These are phyloP conservation scores for Yamadazyma aaseri DNA, from an alignment of 1,139 yeast genomes.

Conservation along the genomic window DNA sequence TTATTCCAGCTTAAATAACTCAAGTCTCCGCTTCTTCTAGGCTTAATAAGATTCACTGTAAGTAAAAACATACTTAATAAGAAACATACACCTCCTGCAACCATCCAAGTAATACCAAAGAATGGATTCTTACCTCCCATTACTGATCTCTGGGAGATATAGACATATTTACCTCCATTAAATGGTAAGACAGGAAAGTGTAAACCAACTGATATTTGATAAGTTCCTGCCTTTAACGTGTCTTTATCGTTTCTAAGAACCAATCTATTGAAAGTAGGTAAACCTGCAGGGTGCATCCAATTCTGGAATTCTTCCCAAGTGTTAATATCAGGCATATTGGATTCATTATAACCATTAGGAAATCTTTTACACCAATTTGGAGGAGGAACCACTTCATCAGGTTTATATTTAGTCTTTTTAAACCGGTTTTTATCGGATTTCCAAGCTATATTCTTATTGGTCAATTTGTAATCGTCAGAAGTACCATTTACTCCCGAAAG, in stretches of 20 bases:
- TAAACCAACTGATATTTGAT: slow-evolving; percentile 69
- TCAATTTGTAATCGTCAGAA: slow-evolving; percentile 44
- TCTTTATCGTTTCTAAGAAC: slow-evolving; percentile 76
- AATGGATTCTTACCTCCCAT: slow-evolving; percentile 90
- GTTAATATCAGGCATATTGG: slow-evolving; percentile 61
- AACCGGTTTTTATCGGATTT: slow-evolving; percentile 55
- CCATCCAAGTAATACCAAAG: slow-evolving; percentile 86
- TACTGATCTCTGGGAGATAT: slow-evolving; percentile 79
- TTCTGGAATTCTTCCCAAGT: slow-evolving; percentile 76
- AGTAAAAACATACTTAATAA: slow-evolving; percentile 58
- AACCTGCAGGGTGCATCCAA: slow-evolving; percentile 96
- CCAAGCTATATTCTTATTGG: slow-evolving; percentile 67
- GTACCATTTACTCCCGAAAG: slow-evolving; percentile 39
- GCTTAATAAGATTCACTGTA: slow-evolving; percentile 60
- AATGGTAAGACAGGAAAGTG: slow-evolving; percentile 87
- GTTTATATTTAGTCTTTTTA: slow-evolving; percentile 57
- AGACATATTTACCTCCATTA: slow-evolving; percentile 79
- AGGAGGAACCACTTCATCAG: slow-evolving; percentile 70
- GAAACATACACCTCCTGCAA: slow-evolving; percentile 87
- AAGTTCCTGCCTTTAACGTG: slow-evolving; percentile 60
- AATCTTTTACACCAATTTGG: slow-evolving; percentile 67
- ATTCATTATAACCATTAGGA: slow-evolving; percentile 70
- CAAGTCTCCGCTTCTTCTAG: slow-evolving; percentile 75
- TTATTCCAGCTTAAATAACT: slow-evolving; percentile 73
- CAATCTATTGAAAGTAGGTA: slow-evolving; percentile 81